Conservation (phyloP, 805 yeast genomes). For the Yamadazyma olivae region DNA sequence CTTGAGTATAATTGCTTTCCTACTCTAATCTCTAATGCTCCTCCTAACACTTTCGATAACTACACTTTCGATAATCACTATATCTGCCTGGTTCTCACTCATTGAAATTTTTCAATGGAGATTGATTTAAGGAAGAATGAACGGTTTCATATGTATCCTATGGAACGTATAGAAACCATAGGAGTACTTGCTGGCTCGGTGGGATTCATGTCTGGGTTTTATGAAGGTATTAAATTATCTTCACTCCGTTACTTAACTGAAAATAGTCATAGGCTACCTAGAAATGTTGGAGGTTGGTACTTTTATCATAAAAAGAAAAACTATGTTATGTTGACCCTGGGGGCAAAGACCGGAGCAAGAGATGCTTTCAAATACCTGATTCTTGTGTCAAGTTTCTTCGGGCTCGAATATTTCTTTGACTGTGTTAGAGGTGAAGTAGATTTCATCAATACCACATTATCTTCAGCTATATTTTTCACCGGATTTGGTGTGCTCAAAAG, state of each 20-base stretch:
- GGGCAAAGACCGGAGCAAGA: slow-evolving; percentile 46
- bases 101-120: too few relatives aligned
- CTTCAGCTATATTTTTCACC: slow-evolving; percentile 52
- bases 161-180: slow-evolving; percentile 42
- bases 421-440: slow-evolving; percentile 49
- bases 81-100: too few relatives aligned
- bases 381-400: slow-evolving; percentile 51
- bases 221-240: slow-evolving; percentile 53
- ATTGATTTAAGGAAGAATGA: slow-evolving; percentile 22
- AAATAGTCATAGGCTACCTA: slow-evolving; percentile 79
- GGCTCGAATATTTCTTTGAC: slow-evolving; percentile 63
- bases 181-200: slow-evolving; percentile 34
- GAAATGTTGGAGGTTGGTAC: slow-evolving; percentile 80
- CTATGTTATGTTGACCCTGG: slow-evolving; percentile 62
- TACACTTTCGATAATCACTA: too few relatives aligned
- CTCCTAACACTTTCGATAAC: too few relatives aligned
- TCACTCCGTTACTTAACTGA: slow-evolving; percentile 67
- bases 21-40: too few relatives aligned
- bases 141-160: slow-evolving; percentile 50
- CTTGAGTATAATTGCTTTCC: too few relatives aligned
- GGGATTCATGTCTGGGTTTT: slow-evolving; percentile 56
- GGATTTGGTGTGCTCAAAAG: slow-evolving; percentile 45
- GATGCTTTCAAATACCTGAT: slow-evolving; percentile 34
- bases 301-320: slow-evolving; percentile 82
- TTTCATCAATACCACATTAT: slow-evolving; percentile 57